Percentiles rank a stretch among this genome's conserved stretches.
phyloP scores from a whole-genome alignment of 208 protist genomes.

The Angomonas ambiguus region DNA sequence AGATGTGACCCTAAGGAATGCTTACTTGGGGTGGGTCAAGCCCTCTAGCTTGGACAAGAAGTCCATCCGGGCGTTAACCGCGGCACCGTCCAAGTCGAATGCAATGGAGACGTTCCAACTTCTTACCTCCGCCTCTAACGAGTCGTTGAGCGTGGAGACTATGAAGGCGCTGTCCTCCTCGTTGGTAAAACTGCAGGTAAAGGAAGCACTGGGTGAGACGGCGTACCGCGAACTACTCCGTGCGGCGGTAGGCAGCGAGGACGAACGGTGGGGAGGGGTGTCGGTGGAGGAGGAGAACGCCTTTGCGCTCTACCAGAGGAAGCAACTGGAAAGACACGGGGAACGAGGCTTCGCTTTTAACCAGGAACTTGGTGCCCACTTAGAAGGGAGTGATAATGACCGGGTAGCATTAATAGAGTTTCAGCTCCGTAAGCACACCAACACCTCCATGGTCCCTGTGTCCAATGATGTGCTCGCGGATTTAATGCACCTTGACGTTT shows the following conservation, averaged over 20 bases:
- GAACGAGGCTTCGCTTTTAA: conserved; percentile 48
- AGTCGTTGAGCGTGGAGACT: conserved; percentile 18
- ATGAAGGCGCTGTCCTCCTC: conserved; percentile 27
- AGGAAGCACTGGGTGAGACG: conserved; percentile 27
- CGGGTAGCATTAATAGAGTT: conserved; percentile 45
- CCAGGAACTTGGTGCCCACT: conserved; percentile 34
- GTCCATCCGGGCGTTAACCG: conserved; percentile 18
- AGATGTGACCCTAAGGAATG: background rate
- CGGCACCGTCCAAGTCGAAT: conserved; percentile 29
- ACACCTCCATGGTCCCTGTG: conserved; percentile 23
- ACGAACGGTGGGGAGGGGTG: conserved; percentile 41
- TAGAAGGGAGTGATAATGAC: conserved; percentile 72
- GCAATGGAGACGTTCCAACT: conserved; percentile 34
- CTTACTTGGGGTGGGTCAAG: background rate
- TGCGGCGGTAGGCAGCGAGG: conserved; percentile 30
- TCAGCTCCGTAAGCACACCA: conserved; percentile 30
- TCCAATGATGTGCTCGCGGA: conserved; percentile 36
- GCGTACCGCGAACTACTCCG: conserved; percentile 40
- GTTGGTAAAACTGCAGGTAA: conserved; percentile 42
- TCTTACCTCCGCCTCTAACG: conserved; percentile 27
- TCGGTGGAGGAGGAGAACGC: conserved; percentile 34
- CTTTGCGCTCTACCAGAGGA: conserved; percentile 48
- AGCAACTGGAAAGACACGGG: conserved; percentile 39
- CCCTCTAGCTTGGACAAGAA: conserved; percentile 19
- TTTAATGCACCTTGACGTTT: conserved; percentile 67